Base-by-base conservation (phyloP, 495 filamentous ascomycete genomes). In the Gamarada debralockiae region DNA sequence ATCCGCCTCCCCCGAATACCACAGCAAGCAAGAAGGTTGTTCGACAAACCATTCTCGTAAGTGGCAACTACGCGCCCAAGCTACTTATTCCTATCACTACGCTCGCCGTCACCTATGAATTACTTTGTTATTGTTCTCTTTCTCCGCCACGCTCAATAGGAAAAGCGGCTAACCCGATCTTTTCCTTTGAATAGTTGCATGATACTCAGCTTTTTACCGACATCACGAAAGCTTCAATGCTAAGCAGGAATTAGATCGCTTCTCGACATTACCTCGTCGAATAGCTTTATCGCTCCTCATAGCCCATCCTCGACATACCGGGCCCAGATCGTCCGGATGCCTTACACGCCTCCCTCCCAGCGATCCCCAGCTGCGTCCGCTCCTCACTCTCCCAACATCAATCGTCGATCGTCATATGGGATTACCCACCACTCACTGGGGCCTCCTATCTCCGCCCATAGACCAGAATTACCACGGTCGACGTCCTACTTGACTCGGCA, bases 261-360 rank as follows among this genome's bases (percentile, higher is more conserved):
- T 41, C 52, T 55, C 48, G 48, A 57, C 51, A 24, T n/a, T 24
- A 8, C 13, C 41, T 43, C 20, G 33, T 43, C 45, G 46, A 45
- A 39, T 20, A 54, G 51, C 46, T 12, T 51, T 48, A 50, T 27
- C 23, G 38, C 42, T 23, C 31, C 40, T 18, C 13, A 13, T 17
- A 18, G 6, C 33, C 15, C 17, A 10, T 14, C 18, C 41, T 13
- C 47, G 23, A 48, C 6, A 45, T 47, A 21, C 21, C 17, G 9
- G 21, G 14, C 22, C 1, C 27, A 40, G 34, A 31, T 18, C 57
- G 53, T 52, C 52, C 61, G 71, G 76, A 96, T 96, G 91, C 91
- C 91, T 75, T 96, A 96, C 79, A 95, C 91, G 69, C 90, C 91
- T 57, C 91, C 91, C 46, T 79, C 82, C 62, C 85, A 86, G 74